Conservation (phyloP, 164 flowering plant species). For the Nelumbo lutea region DNA sequence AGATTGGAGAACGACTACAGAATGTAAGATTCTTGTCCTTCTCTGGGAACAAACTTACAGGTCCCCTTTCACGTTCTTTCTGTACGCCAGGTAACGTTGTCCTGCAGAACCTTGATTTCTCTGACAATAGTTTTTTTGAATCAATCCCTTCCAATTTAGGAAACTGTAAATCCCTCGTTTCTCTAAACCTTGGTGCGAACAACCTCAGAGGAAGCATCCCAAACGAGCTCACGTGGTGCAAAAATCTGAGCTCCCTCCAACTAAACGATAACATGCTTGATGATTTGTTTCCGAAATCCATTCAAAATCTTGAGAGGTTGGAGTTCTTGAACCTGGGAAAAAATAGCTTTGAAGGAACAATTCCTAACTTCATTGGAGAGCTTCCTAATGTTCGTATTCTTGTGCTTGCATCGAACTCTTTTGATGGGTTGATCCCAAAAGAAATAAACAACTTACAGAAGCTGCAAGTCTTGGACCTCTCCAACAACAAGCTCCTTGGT, state of each 20-base stretch:
- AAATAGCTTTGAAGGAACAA: constrained; percentile 14
- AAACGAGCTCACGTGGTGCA: constrained; percentile 2
- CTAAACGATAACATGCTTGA: constrained; percentile 8
- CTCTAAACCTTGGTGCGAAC: constrained; percentile 12
- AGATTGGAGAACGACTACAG: constrained; percentile 7
- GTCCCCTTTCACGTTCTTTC: constrained; percentile 10
- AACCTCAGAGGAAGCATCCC: constrained; percentile 13
- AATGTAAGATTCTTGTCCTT: constrained; percentile 7
- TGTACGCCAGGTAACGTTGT: constrained; percentile 5
- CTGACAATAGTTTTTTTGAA: constrained; percentile 11
- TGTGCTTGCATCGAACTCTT: constrained; percentile 16
- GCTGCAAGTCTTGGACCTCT: constrained; percentile 13
- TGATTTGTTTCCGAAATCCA: constrained; percentile 12
- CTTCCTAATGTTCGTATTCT: constrained; percentile 17
- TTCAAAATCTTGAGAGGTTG: not conserved
- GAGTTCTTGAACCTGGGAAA: constrained; percentile 12
- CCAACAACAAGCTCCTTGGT: constrained; percentile 17
- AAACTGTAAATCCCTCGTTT: constrained; percentile 15
- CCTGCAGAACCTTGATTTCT: constrained; percentile 13
- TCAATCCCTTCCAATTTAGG: constrained; percentile 7
- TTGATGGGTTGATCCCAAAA: constrained; percentile 11
- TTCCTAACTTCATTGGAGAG: constrained; percentile 20
- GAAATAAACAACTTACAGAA: constrained; percentile 8
- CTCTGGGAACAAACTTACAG: constrained; percentile 13
- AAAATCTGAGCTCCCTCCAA: constrained; percentile 1